Evolutionary conservation across 352 stramenopile genomes (phyloP).

Genomic region (Peronospora belbahrii): DNA sequence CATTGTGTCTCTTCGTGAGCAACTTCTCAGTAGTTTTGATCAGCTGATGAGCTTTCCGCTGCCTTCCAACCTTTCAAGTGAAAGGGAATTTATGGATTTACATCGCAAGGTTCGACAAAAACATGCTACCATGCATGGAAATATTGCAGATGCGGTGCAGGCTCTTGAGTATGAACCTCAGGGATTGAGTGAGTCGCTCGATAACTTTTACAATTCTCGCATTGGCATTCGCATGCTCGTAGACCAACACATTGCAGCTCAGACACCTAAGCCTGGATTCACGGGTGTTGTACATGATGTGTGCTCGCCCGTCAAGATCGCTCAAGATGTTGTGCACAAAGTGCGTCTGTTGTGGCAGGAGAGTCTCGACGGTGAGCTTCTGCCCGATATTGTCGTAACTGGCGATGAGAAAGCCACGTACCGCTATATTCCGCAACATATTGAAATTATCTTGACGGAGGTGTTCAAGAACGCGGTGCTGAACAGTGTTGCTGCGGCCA

Average conservation of each 20-base stretch:
- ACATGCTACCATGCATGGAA: constrained; percentile 67
- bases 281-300: constrained; percentile 57
- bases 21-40: constrained; percentile 67
- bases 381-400: constrained; percentile 52
- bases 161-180: constrained; percentile 47
- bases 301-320: constrained; percentile 63
- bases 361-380: constrained; percentile 32
- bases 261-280: constrained; percentile 47
- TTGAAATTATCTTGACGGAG: constrained; percentile 75
- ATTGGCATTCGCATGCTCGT: constrained; percentile 81
- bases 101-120: constrained; percentile 48
- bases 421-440: constrained; percentile 75
- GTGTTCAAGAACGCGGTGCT: constrained; percentile 76
- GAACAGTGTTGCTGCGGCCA: constrained; percentile 48
- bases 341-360: constrained; percentile 49
- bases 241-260: constrained; percentile 66
- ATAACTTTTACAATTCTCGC: constrained; percentile 79
- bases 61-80: constrained; percentile 43
- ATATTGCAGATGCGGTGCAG: constrained; percentile 54
- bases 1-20: constrained; percentile 55
- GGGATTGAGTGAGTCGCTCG: constrained; percentile 52
- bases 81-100: constrained; percentile 54
- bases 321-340: constrained; percentile 43
- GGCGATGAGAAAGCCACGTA: constrained; percentile 54
- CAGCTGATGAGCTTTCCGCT: constrained; percentile 55